Evolutionary conservation across 2,329 filamentous ascomycete species (phyloP).

Genomic region (Whalleya microplaca): DNA sequence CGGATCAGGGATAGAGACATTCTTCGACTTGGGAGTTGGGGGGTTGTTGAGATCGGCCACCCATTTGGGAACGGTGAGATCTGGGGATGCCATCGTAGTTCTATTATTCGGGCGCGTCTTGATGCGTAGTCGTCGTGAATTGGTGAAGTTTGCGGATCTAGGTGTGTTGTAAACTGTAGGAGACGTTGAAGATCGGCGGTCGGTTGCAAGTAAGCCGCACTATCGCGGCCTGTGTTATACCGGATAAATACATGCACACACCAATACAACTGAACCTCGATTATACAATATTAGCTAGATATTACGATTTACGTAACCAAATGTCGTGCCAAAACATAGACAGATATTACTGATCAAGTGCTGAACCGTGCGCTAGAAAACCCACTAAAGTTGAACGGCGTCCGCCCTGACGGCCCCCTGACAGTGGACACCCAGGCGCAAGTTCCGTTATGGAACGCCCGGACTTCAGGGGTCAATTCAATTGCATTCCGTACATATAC

Average conservation of each 20-base stretch:
- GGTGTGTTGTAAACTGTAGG: not conserved
- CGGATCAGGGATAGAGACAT: slow-evolving; percentile 75
- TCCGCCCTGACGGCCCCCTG: not conserved
- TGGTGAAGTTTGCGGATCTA: not conserved
- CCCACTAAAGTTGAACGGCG: not conserved
- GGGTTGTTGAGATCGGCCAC: slow-evolving; percentile 77
- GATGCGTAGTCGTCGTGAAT: not conserved
- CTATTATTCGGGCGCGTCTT: not conserved
- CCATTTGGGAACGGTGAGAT: slow-evolving; percentile 71
- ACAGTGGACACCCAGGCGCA: no score
- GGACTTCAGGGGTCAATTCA: slow-evolving; percentile 14
- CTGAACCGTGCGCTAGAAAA: not conserved
- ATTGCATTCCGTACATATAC: no score
- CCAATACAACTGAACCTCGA: no score
- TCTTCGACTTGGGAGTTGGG: slow-evolving; percentile 68
- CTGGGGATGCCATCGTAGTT: slow-evolving; percentile 27
- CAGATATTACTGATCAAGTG: not conserved
- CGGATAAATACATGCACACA: not conserved
- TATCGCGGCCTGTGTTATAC: not conserved
- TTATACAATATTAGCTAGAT: no score
- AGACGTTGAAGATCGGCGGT: not conserved
- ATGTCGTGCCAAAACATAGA: no score
- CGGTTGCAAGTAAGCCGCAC: not conserved
- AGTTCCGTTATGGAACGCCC: slow-evolving; percentile 20
- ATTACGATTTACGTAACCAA: no score